A percentile compares a stretch with the other conserved stretches of the same genome.
Evolutionary conservation across 495 filamentous ascomycete genomes (phyloP).

Genomic region (Neurospora sp.): DNA sequence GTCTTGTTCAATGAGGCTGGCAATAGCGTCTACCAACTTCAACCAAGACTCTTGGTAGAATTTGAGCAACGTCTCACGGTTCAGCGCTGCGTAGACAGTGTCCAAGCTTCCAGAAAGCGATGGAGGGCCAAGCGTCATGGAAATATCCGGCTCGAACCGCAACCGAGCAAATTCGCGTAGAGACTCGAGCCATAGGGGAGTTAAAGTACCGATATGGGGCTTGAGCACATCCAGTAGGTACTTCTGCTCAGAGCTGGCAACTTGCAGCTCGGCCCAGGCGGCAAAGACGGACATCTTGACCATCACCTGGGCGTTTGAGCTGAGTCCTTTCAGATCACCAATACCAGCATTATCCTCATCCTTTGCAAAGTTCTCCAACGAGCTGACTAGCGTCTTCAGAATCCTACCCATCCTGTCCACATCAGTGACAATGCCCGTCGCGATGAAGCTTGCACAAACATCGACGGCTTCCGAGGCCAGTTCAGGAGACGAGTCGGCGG

Average conservation of each 20-base stretch:
- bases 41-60: slow-evolving; percentile 99
- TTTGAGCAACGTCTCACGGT: slow-evolving; percentile 83
- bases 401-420: slow-evolving; percentile 97
- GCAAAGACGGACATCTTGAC: slow-evolving; percentile 93
- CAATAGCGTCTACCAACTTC: slow-evolving; percentile 93
- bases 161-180: slow-evolving; percentile 88
- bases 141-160: slow-evolving; percentile 94
- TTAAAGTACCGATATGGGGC: slow-evolving; percentile 79
- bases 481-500: slow-evolving; percentile 89
- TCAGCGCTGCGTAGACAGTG: slow-evolving; percentile 84
- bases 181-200: slow-evolving; percentile 87
- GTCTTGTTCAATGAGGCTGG: slow-evolving; percentile 93
- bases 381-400: slow-evolving; percentile 80
- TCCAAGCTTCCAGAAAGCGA: slow-evolving; percentile 72
- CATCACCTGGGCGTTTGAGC: slow-evolving; percentile 96
- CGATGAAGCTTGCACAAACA: slow-evolving; percentile 95
- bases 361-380: slow-evolving; percentile 83
- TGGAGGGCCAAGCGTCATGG: slow-evolving; percentile 66
- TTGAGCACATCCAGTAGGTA: slow-evolving; percentile 84
- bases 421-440: slow-evolving; percentile 93
- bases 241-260: slow-evolving; percentile 85
- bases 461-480: slow-evolving; percentile 91
- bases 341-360: slow-evolving; percentile 79
- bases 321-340: slow-evolving; percentile 85
- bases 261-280: slow-evolving; percentile 98